Evolutionary conservation across 805 yeast genomes (phyloP), one percentile per base, ranked within the genome.

Genomic region (Kodamaea sagamina): DNA sequence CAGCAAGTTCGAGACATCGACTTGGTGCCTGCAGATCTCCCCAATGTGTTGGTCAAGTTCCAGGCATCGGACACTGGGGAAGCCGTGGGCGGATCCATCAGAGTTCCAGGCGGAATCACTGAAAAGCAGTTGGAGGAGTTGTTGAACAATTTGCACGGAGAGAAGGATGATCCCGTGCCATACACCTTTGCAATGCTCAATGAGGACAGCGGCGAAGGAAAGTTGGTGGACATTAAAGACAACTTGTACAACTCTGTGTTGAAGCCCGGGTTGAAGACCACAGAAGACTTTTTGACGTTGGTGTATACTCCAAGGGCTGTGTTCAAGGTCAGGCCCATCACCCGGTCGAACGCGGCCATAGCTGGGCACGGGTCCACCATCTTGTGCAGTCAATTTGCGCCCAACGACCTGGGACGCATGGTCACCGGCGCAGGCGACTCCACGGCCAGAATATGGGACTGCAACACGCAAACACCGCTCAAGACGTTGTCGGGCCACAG

Each of bases 361-460:
- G 79, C 95, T 1, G 99, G 99, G 4, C 99, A 93, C 61, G 96
- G 96, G 1, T 80, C 96, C 2, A 93, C 98, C 0, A 88, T 93
- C 47, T 70, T 93, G 50, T 87, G 97, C 47, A 85, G 93, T 32
- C 90, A 86, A 49, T 93, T 93, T 74, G 95, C 99, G 1, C 99
- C 99, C 22, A 76, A 86, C 56, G 83, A 90, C 12, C 79, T 92
- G 12, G 75, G 90, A 2, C 73, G 87, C 52, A 81, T 90, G 84
- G 93, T 87, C 31, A 86, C 97, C 0, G 99, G 99, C 27, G 88
- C 97, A 4, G 99, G 99, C 35, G 99, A 93, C 64, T 79, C 84
- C 27, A 90, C 98, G 6, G 97, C 98, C 2, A 75, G 98, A 59
- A 78, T 92, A 37, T 93, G 99, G 99, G 97, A 90, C 65, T 86